Evolutionary conservation across 345 rosid species (phyloP).

Genomic region (Carallia brachiata): DNA sequence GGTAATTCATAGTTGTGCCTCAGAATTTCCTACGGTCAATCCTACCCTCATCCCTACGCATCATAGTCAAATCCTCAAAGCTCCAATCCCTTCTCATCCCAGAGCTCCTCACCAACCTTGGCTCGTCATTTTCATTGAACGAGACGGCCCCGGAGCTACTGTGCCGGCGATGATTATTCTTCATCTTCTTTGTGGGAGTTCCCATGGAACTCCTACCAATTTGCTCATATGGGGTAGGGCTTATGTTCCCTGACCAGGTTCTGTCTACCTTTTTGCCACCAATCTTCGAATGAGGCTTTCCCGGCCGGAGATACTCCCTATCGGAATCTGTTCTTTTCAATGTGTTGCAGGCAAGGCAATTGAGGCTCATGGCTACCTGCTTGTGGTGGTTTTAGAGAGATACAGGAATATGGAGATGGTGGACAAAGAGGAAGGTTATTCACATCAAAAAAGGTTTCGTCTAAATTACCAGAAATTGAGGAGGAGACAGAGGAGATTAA

Average conservation of each 20-base stretch:
- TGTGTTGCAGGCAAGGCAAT: conserved; percentile 58
- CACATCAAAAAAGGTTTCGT: not conserved
- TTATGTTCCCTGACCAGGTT: conserved; percentile 47
- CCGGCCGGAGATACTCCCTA: conserved; percentile 5
- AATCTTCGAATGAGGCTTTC: not conserved
- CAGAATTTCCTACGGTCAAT: too few relatives aligned
- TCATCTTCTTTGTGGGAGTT: conserved; percentile 24
- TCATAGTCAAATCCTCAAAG: conserved; percentile 61
- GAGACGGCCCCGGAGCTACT: conserved; percentile 30
- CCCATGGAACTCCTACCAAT: conserved; percentile 18
- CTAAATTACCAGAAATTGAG: not conserved
- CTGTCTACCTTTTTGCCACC: conserved; percentile 31
- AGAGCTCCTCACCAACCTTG: conserved; percentile 70
- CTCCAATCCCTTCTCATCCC: conserved; percentile 98
- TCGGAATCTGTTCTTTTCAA: conserved; percentile 35
- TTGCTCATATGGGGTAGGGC: conserved; percentile 23
- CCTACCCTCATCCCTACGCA: not conserved
- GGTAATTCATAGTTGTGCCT: too few relatives aligned
- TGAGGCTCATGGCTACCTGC: conserved; percentile 48
- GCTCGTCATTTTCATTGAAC: conserved; percentile 32
- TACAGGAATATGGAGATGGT: too few relatives aligned
- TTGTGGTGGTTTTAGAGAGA: too few relatives aligned
- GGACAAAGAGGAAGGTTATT: not conserved
- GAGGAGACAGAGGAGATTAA: not conserved
- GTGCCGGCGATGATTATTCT: conserved; percentile 40